phyloP scores from a whole-genome alignment of 805 yeast genomes.

The Myxozyma lipomycoides region DNA sequence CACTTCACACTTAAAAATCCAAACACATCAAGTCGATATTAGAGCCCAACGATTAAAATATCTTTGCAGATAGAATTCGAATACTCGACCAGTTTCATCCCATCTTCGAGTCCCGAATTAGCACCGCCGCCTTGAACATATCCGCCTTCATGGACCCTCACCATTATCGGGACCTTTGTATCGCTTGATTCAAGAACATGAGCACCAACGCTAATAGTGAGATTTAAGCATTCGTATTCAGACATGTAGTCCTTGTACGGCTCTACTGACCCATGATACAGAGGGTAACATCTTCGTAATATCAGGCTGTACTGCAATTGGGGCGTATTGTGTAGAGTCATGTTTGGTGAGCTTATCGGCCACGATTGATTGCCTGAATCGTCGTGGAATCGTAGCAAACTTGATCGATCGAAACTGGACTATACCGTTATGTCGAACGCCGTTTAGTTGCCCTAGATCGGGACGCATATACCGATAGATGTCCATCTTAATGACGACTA shows the following conservation, averaged over 20 bases:
- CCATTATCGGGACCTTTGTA: slow-evolving; percentile 10
- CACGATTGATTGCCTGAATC: too few species aligned
- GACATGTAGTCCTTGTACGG: too few species aligned
- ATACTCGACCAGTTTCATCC: neutral
- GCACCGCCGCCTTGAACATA: slow-evolving; percentile 38
- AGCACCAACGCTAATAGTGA: slow-evolving; percentile 11
- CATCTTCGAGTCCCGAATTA: slow-evolving; percentile 14
- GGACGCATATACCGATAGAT: too few species aligned
- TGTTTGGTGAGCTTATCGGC: too few species aligned
- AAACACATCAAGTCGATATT: neutral
- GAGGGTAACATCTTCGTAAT: too few species aligned
- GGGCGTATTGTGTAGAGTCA: too few species aligned
- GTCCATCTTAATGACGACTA: too few species aligned
- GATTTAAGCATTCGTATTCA: slow-evolving; percentile 16
- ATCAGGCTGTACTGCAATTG: neutral
- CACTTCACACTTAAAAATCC: neutral
- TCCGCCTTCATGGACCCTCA: slow-evolving; percentile 46
- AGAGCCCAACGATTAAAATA: neutral
- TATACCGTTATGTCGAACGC: too few species aligned
- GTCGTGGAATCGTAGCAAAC: too few species aligned
- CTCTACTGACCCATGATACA: too few species aligned
- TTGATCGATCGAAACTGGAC: too few species aligned
- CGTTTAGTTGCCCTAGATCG: too few species aligned
- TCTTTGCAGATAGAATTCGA: neutral
- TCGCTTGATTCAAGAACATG: neutral